Percentiles rank a stretch among this genome's conserved stretches.
Evolutionary conservation across 192 early-diverging fungal genomes (phyloP).

Genomic region (Coemansia sp.): DNA sequence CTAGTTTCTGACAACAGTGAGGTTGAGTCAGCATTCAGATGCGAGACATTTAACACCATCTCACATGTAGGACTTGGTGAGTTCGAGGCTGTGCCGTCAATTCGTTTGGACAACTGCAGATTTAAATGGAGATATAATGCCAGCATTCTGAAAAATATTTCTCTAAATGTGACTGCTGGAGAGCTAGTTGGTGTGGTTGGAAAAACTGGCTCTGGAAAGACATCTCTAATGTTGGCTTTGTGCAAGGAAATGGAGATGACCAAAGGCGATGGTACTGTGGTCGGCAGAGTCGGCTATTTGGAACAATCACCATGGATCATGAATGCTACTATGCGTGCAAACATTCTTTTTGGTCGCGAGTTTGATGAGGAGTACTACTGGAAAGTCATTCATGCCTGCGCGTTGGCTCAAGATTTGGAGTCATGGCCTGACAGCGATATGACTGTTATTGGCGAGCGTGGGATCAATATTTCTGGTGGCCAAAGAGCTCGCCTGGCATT

Average conservation of each 20-base stretch:
- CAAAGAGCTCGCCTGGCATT: no score
- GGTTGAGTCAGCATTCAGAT: neutral
- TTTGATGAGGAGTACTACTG: neutral
- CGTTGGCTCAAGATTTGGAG: neutral
- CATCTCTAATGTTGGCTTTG: slow-evolving; percentile 69
- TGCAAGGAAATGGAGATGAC: slow-evolving; percentile 70
- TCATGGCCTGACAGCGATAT: slow-evolving; percentile 1
- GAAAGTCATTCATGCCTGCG: neutral
- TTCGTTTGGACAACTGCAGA: neutral
- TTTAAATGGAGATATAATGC: neutral
- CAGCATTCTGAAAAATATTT: slow-evolving; percentile 33
- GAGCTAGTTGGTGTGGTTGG: slow-evolving; percentile 74
- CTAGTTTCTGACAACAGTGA: neutral
- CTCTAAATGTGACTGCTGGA: slow-evolving; percentile 52
- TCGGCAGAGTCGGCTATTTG: slow-evolving; percentile 68
- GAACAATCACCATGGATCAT: slow-evolving; percentile 60
- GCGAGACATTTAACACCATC: neutral
- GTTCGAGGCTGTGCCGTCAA: neutral
- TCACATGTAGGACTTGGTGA: neutral
- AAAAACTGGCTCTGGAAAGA: slow-evolving; percentile 75
- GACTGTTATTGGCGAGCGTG: neutral
- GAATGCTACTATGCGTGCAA: no score
- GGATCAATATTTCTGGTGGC: no score
- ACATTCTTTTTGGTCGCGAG: no score
- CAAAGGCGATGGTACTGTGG: slow-evolving; percentile 48